Percentiles rank a stretch among this genome's conserved stretches.
phyloP scores from a whole-genome alignment of 257 asterid species.

The Echium plantagineum region DNA sequence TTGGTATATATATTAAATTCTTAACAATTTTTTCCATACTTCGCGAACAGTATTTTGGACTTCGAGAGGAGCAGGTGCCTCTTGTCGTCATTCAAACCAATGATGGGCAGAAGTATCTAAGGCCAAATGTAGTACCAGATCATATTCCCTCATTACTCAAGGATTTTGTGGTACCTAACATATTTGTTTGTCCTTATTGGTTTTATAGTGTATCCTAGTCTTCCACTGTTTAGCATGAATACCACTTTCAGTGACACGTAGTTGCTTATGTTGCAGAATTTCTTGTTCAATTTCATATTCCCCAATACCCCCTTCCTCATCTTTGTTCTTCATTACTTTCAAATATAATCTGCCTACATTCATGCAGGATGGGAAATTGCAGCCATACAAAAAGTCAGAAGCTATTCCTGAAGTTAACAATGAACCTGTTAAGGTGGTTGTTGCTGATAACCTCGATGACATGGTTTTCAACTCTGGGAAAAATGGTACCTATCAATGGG shows the following conservation, averaged over 20 bases:
- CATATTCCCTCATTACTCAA: conserved; percentile 68
- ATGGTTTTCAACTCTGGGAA: conserved; percentile 48
- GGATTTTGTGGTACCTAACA: conserved; percentile 53
- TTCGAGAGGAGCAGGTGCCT: conserved; percentile 75
- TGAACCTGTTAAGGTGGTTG: conserved; percentile 75
- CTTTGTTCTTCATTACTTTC: neutral
- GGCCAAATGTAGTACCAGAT: conserved; percentile 63
- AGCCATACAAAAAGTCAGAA: conserved; percentile 56
- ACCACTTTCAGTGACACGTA: neutral
- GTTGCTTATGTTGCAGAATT: neutral
- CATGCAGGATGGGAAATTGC: conserved; percentile 47
- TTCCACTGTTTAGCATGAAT: neutral
- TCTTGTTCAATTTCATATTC: neutral
- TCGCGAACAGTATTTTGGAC: conserved; percentile 64
- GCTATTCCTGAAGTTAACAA: conserved; percentile 54
- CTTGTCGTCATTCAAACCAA: conserved; percentile 60
- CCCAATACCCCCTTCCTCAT: neutral
- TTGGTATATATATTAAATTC: conserved; percentile 1
- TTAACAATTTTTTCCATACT: conserved; percentile 11
- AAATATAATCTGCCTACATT: neutral
- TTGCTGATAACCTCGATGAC: conserved; percentile 60
- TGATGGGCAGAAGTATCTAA: conserved; percentile 63
- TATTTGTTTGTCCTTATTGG: conserved; percentile 4
- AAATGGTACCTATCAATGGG: conserved; percentile 34
- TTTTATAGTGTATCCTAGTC: neutral